Evolutionary conservation across 2,329 filamentous ascomycete species (phyloP).

Genomic region (Diaporthe vaccinii): DNA sequence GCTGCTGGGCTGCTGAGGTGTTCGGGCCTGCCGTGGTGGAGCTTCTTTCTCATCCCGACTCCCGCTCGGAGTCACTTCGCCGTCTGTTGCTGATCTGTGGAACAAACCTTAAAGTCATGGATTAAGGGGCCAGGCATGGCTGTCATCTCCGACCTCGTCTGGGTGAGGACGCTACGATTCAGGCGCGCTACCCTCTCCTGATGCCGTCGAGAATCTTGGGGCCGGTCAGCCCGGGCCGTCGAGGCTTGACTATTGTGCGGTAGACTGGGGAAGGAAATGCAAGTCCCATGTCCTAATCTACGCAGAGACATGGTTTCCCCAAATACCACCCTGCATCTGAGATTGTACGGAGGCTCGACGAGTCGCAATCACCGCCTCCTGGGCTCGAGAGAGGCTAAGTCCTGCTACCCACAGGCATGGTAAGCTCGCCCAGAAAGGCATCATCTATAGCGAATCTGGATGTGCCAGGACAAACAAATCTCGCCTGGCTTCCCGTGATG

Average conservation of each 20-base stretch:
- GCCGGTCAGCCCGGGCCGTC: slow-evolving; percentile 37
- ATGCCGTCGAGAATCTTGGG: background rate
- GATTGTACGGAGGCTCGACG: slow-evolving; percentile 25
- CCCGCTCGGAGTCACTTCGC: background rate
- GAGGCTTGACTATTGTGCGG: slow-evolving; percentile 23
- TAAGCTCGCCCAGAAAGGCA: slow-evolving; percentile 13
- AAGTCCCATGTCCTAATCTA: background rate
- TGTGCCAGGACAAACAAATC: slow-evolving; percentile 7
- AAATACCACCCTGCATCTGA: slow-evolving; percentile 27
- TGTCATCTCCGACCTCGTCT: slow-evolving; percentile 17
- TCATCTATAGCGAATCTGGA: slow-evolving; percentile 3
- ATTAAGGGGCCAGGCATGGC: background rate
- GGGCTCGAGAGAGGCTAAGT: background rate
- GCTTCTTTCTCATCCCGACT: background rate
- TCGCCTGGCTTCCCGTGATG: slow-evolving; percentile 24
- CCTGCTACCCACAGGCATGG: slow-evolving; percentile 13
- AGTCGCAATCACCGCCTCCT: slow-evolving; percentile 21
- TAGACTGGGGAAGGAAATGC: slow-evolving; percentile 12
- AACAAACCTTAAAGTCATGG: background rate
- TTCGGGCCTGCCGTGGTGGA: slow-evolving; percentile 13
- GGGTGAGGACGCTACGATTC: background rate
- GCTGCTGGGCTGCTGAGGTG: background rate
- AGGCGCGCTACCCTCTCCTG: slow-evolving; percentile 8
- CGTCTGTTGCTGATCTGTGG: background rate
- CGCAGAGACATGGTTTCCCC: slow-evolving; percentile 41